Evolutionary conservation across 352 stramenopile genomes (phyloP).

Genomic region (Blastocystis sp.): DNA sequence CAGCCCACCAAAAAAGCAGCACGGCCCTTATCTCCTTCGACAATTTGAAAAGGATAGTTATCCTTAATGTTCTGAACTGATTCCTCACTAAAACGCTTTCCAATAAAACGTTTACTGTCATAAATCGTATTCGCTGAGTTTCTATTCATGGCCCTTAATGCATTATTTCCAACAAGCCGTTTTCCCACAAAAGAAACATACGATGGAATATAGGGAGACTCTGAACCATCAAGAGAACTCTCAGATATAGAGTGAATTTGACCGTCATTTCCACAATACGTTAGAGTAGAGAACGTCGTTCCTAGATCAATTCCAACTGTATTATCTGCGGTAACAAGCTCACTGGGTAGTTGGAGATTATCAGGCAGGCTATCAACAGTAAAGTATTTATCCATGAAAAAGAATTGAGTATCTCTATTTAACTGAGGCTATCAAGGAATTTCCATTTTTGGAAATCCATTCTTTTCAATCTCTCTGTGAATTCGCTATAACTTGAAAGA

Average conservation of each 20-base stretch:
- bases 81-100: constrained; percentile 80
- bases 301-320: constrained; percentile 73
- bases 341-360: background rate
- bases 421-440: no score
- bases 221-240: constrained; percentile 85
- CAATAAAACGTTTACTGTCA: constrained; percentile 92
- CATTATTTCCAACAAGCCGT: constrained; percentile 90
- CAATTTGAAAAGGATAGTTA: constrained; percentile 85
- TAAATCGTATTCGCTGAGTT: constrained; percentile 90
- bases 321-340: background rate
- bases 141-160: constrained; percentile 84
- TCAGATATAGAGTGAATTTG: constrained; percentile 92
- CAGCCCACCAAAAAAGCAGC: constrained; percentile 61
- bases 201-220: constrained; percentile 78
- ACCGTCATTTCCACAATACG: constrained; percentile 83
- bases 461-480: no score
- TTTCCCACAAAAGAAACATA: constrained; percentile 90
- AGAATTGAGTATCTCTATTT: no score
- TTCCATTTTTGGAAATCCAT: no score
- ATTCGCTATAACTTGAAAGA: background rate
- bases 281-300: constrained; percentile 70
- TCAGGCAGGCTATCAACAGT: no score
- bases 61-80: constrained; percentile 85
- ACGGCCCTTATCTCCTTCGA: constrained; percentile 63
- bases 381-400: no score